phyloP scores from a whole-genome alignment of 345 rosid species.

The sweet orange (Citrus sinensis) region DNA sequence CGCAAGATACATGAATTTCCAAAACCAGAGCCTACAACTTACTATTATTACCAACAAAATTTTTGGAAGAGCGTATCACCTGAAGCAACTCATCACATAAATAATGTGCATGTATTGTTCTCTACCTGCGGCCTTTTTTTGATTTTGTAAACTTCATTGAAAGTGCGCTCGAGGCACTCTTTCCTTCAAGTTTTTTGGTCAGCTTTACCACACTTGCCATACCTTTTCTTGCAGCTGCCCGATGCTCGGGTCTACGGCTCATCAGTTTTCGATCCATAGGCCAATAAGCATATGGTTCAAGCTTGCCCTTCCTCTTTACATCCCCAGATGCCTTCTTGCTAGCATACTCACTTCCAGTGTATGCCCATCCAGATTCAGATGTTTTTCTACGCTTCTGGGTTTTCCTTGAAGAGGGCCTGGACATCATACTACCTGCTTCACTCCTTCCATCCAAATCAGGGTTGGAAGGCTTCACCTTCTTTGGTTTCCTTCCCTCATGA shows the following conservation, averaged over 20 bases:
- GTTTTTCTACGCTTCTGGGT: constrained; percentile 66
- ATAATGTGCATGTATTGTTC: too few species aligned
- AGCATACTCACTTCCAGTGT: constrained; percentile 76
- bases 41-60: background rate
- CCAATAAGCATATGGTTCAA: constrained; percentile 97
- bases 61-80: background rate
- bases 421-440: constrained; percentile 46
- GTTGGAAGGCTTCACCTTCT: constrained; percentile 38
- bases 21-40: background rate
- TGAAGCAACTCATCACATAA: background rate
- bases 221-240: constrained; percentile 83
- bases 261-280: constrained; percentile 97
- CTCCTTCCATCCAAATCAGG: constrained; percentile 56
- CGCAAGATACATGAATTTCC: background rate
- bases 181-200: constrained; percentile 79
- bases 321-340: constrained; percentile 92
- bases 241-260: constrained; percentile 86
- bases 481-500: constrained; percentile 50
- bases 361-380: constrained; percentile 77
- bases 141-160: constrained; percentile 33
- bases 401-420: constrained; percentile 47
- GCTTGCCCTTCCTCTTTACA: constrained; percentile 79
- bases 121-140: constrained; percentile 40
- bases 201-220: constrained; percentile 79
- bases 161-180: constrained; percentile 56